A percentile compares a stretch with the other conserved stretches of the same genome.
phyloP scores from a whole-genome alignment of 352 stramenopile genomes.

The Phytophthora aleatoria region DNA sequence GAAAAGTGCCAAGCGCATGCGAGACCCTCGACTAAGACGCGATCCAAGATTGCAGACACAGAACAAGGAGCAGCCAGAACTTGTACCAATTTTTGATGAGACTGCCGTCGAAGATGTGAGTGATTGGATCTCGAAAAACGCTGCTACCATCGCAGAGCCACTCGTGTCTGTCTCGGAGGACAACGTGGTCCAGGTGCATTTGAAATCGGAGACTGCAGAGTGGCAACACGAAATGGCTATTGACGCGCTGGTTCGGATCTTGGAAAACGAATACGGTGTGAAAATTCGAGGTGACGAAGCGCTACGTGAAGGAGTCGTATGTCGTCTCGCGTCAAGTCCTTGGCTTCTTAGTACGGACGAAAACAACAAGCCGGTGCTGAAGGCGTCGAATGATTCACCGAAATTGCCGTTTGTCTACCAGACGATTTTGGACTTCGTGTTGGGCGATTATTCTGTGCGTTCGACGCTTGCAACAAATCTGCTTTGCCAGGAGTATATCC shows the following conservation, averaged over 20 bases:
- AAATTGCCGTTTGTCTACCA: slow-evolving; percentile 67
- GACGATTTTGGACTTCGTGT: slow-evolving; percentile 71
- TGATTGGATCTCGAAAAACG: slow-evolving; percentile 84
- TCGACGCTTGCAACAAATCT: slow-evolving; percentile 57
- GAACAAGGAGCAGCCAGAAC: slow-evolving; percentile 50
- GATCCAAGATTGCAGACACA: slow-evolving; percentile 44
- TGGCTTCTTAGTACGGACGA: slow-evolving; percentile 64
- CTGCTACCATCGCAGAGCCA: slow-evolving; percentile 77
- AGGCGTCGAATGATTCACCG: slow-evolving; percentile 12
- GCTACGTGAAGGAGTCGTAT: slow-evolving; percentile 70
- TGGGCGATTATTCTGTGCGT: slow-evolving; percentile 58
- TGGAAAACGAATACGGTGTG: slow-evolving; percentile 78
- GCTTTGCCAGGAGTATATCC: slow-evolving; percentile 69
- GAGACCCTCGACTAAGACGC: slow-evolving; percentile 61
- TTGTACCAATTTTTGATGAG: slow-evolving; percentile 78
- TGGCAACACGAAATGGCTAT: slow-evolving; percentile 83
- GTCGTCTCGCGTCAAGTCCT: slow-evolving; percentile 63
- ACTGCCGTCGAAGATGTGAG: slow-evolving; percentile 62
- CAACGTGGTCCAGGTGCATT: slow-evolving; percentile 76
- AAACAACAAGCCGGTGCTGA: slow-evolving; percentile 30
- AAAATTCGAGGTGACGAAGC: slow-evolving; percentile 65
- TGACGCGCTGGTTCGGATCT: slow-evolving; percentile 65
- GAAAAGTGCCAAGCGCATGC: slow-evolving; percentile 67
- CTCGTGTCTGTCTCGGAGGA: slow-evolving; percentile 78
- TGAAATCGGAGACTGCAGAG: slow-evolving; percentile 56